Base-by-base conservation (phyloP, 768 basidiomycete species). In the Cystofilobasidium macerans region DNA sequence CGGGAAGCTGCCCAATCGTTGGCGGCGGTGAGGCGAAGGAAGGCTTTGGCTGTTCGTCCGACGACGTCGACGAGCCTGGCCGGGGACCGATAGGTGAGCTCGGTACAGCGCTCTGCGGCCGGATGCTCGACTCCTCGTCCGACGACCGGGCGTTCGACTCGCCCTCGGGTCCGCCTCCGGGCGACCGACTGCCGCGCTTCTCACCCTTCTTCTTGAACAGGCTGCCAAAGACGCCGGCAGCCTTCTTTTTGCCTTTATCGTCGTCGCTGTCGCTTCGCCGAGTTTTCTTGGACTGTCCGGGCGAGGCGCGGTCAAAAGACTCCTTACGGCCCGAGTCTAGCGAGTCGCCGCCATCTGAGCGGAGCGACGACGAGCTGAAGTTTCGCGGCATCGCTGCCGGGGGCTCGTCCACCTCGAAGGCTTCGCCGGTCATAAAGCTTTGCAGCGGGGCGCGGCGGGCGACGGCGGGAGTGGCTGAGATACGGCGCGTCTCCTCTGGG, bases 391-490 rank as follows among this genome's bases (percentile, higher is more conserved):
- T 33, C n/a, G 54, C 16, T 13, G 13, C 42, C 16, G 42, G 42
- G 8, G 36, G 14, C 33, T 60, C 28, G 58, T 60, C 16, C 2
- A 32, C 6, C 28, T 54, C 51, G 51, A 30, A 54, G 0, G 54
- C 30, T 26, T 65, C 59, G 30, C 65, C 65, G 0, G 53, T 61
- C 24, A 54, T 40, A 45, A 61, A 62, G 40, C 59, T 43, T 28
- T 42, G 32, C 5, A 45, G 58, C 7, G 65, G 65, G 3, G 60
- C 43, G 22, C 83, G 83, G 20, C 86, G 84, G 14, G 84, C 87
- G 26, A 93, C 83, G 1, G 81, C 78, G 1, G 91, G 91, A 0
- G 89, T 93, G 65, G 82, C 84, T 13, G 84, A 86, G 62, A 91
- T 78, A 70, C 87, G 85, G 62, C 82, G 82, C 8, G 90, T 91